Evolutionary conservation across 2,329 filamentous ascomycete genomes (phyloP), one percentile per base, ranked within the genome.

Genomic region (Sarocladium oryzae): DNA sequence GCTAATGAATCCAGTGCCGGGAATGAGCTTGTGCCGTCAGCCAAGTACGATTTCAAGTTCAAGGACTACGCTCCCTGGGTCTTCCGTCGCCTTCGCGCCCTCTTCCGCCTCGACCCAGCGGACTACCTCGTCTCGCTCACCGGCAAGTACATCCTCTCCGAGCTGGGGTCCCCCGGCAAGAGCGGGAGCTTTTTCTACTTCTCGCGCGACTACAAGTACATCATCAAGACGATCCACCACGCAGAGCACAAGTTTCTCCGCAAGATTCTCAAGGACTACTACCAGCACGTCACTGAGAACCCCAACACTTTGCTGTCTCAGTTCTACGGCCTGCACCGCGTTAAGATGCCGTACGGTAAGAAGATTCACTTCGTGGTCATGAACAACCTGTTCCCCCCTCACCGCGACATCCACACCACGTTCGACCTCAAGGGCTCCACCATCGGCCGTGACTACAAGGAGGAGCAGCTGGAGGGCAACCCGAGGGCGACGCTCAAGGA

Each of bases 1-100:
- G 53, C 56, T 60, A 53, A 59, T 49, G 11, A 52, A n/a, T 37
- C 52, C 62, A 91, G 88, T 64, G 95, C 91, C 57, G 93, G 93
- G 57, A 96, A 96, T 67, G 93, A 99, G 74, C 76, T 99, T 66
- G 95, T 95, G 4, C 93, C 93, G 20, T 96, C 92, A 55, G 91
- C 93, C 59, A 97, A 99, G 71, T 99, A 99, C 74, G 93, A 99
- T 73, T 99, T 99, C 83, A 99, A 99, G 70, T 99, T 99, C 78
- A 99, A 99, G 74, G 93, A 99, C 72, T 99, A 99, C 69, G 92
- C 92, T n/a, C 93, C 93, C 52, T 97, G 92, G 91, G 93, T 99
- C 53, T 99, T 99, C 71, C 89, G 93, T 62, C 89, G 90, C 69
- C 78, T 99, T 38, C 88, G 93, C 58, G 76, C 83, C 46, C 86